phyloP scores from a whole-genome alignment of 495 filamentous ascomycete genomes.

The Filosporella fistucella region DNA sequence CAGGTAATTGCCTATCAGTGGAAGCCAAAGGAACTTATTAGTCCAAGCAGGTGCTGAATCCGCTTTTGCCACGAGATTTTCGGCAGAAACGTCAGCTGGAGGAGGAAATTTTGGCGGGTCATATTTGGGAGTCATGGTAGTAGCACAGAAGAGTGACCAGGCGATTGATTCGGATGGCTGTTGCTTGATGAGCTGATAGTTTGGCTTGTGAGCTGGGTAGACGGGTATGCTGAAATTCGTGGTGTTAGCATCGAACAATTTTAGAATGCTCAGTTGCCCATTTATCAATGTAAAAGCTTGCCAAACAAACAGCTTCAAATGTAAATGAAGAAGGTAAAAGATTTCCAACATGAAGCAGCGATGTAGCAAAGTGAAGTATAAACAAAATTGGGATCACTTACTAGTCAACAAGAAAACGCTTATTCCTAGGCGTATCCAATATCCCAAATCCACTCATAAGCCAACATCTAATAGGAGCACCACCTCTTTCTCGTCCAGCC shows the following conservation, averaged over 20 bases:
- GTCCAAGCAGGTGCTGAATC: slow-evolving; percentile 7
- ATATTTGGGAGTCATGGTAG: slow-evolving; percentile 3
- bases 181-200: slow-evolving; percentile 6
- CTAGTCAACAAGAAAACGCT: slow-evolving; percentile 7
- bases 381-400: neutral
- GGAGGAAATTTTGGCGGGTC: slow-evolving; percentile 1
- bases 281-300: neutral
- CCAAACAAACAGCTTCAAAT: too few species aligned
- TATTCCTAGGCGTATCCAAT: slow-evolving; percentile 5
- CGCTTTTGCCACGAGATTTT: slow-evolving; percentile 9
- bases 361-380: neutral
- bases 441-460: slow-evolving; percentile 4
- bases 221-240: slow-evolving; percentile 2
- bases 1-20: slow-evolving; percentile 8
- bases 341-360: too few species aligned
- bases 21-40: neutral
- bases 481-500: slow-evolving; percentile 2
- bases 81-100: slow-evolving; percentile 1
- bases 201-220: slow-evolving; percentile 6
- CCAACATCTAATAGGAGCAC: slow-evolving; percentile 9
- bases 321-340: too few species aligned
- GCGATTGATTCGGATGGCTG: neutral
- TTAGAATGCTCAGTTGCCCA: too few species aligned
- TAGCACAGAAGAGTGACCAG: slow-evolving; percentile 16
- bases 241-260: too few species aligned